A percentile compares a stretch with the other conserved stretches of the same genome.
Conservation (phyloP, 352 stramenopile species). For the Albugo laibachii region DNA sequence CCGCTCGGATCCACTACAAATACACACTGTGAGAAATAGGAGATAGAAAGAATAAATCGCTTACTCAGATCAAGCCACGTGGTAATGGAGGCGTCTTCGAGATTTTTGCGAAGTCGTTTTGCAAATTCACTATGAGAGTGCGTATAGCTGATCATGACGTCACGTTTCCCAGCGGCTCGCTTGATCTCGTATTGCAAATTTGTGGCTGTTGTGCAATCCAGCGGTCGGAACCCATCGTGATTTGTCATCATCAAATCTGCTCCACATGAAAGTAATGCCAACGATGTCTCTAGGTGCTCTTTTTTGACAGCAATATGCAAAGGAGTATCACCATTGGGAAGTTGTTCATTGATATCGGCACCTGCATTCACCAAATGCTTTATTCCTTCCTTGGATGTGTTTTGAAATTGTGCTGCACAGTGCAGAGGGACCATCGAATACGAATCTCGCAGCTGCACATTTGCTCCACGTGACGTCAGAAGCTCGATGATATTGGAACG, state of each 20-base stretch:
- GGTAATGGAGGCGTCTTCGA: conserved; percentile 56
- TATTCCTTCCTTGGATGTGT: conserved; percentile 28
- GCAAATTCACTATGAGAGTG: conserved; percentile 63
- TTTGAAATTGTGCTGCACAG: conserved; percentile 32
- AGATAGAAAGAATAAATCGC: not conserved
- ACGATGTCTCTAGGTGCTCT: conserved; percentile 32
- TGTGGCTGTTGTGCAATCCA: conserved; percentile 69
- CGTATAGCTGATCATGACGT: conserved; percentile 81
- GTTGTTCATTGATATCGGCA: conserved; percentile 39
- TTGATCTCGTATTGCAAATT: conserved; percentile 72
- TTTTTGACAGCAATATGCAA: conserved; percentile 58
- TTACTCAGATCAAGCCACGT: conserved; percentile 54
- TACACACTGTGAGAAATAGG: not conserved
- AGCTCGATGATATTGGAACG: conserved; percentile 22
- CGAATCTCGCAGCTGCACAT: conserved; percentile 33
- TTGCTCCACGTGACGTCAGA: conserved; percentile 24
- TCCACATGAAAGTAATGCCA: conserved; percentile 32
- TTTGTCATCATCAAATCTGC: conserved; percentile 46
- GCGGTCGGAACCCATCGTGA: conserved; percentile 33
- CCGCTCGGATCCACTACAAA: conserved; percentile 38
- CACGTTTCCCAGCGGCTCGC: conserved; percentile 42
- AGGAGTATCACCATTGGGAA: conserved; percentile 47
- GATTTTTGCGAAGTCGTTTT: conserved; percentile 34
- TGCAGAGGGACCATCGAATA: conserved; percentile 39
- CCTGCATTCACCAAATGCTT: conserved; percentile 24